Evolutionary conservation across 2,329 filamentous ascomycete genomes (phyloP).

Genomic region (Colletotrichum neosansevieriae): DNA sequence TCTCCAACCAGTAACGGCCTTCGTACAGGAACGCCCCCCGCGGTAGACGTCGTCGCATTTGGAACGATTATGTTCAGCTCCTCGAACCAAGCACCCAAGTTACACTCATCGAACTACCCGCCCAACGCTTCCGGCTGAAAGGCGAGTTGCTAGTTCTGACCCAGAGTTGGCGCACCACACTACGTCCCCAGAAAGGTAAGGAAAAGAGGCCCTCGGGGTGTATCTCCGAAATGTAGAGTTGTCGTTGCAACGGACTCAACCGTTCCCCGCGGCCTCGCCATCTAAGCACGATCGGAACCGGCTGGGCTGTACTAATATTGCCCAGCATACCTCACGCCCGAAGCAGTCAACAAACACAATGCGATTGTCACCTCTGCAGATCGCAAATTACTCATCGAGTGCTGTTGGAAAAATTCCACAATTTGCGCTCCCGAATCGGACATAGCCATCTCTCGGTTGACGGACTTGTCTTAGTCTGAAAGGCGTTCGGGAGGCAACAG

Average conservation of each 20-base stretch:
- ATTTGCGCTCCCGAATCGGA: conserved; percentile 9
- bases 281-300: not conserved
- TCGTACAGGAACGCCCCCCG: conserved; percentile 12
- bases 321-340: not conserved
- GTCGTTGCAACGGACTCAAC: conserved; percentile 24
- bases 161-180: not conserved
- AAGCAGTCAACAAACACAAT: conserved; percentile 15
- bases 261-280: conserved; percentile 16
- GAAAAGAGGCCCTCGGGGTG: not conserved
- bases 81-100: not conserved
- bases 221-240: conserved; percentile 2
- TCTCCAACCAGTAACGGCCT: conserved; percentile 27
- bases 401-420: not conserved
- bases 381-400: conserved; percentile 1
- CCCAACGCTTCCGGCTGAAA: conserved; percentile 25
- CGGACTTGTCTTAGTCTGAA: conserved; percentile 29
- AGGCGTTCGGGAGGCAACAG: not conserved
- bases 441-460: conserved; percentile 15
- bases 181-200: not conserved
- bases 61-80: conserved; percentile 28
- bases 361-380: conserved; percentile 14
- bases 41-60: conserved; percentile 1
- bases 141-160: not conserved
- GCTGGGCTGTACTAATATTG: not conserved
- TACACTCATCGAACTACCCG: not conserved